Evolutionary conservation across 2,329 filamentous ascomycete genomes (phyloP).

Genomic region (Diplodia scrobiculata): DNA sequence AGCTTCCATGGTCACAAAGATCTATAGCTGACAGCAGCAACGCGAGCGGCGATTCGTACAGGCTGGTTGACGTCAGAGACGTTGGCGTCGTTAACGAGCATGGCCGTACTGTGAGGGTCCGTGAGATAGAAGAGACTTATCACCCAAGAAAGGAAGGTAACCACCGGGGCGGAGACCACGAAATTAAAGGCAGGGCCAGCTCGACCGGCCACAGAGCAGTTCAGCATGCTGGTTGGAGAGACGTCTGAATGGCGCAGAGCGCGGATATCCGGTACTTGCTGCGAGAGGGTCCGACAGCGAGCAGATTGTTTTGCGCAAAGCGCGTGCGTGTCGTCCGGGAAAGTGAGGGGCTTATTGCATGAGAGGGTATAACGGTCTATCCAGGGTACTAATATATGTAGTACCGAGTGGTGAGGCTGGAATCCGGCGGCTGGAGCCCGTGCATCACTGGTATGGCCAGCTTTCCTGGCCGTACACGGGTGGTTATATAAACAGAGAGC

Average conservation of each 20-base stretch:
- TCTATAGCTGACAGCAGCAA: constrained; percentile 10
- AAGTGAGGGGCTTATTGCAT: background rate
- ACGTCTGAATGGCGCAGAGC: background rate
- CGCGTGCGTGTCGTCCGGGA: background rate
- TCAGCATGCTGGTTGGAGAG: constrained; percentile 12
- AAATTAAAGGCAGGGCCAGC: background rate
- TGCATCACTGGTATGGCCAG: background rate
- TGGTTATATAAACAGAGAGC: background rate
- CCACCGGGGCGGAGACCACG: background rate
- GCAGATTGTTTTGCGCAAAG: background rate
- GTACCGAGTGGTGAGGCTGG: background rate
- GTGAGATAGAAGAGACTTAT: constrained; percentile 26
- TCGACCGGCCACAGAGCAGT: background rate
- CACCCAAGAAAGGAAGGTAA: constrained; percentile 2
- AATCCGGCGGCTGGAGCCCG: background rate
- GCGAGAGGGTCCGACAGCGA: background rate
- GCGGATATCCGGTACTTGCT: background rate
- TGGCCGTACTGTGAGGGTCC: background rate
- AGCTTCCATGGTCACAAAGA: constrained; percentile 4
- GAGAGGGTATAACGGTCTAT: background rate
- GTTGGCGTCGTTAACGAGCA: background rate
- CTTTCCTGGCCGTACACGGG: background rate
- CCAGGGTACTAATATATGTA: background rate
- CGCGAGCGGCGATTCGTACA: constrained; percentile 13
- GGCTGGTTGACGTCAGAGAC: constrained; percentile 21